Percentiles rank a stretch among this genome's conserved stretches.
These are phyloP conservation scores for Phytophthora chlamydospora DNA, from an alignment of 352 stramenopile genomes.

Conservation along the genomic window DNA sequence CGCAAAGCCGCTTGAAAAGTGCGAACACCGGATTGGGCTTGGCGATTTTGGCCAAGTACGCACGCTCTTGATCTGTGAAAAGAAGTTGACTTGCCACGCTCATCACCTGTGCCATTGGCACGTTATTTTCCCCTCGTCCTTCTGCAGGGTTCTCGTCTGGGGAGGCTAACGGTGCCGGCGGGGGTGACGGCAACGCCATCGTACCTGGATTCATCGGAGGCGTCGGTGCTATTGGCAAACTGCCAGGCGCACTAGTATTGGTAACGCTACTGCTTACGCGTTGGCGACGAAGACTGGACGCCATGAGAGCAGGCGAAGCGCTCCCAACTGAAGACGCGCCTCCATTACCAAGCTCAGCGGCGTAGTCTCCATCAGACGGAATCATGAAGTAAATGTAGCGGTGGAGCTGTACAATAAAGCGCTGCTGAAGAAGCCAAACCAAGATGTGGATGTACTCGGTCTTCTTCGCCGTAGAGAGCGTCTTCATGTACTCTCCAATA, in stretches of 20 bases:
- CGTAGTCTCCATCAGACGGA: slow-evolving; percentile 63
- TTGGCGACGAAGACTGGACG: slow-evolving; percentile 36
- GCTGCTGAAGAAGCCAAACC: slow-evolving; percentile 85
- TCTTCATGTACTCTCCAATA: slow-evolving; percentile 86
- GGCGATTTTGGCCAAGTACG: slow-evolving; percentile 82
- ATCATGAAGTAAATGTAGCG: slow-evolving; percentile 91
- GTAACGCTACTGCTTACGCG: slow-evolving; percentile 33
- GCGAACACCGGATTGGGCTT: slow-evolving; percentile 81
- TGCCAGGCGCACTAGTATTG: slow-evolving; percentile 32
- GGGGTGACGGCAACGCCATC: slow-evolving; percentile 29
- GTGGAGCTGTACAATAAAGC: slow-evolving; percentile 86
- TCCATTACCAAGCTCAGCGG: slow-evolving; percentile 28
- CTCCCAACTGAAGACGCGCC: slow-evolving; percentile 26
- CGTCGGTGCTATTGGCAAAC: slow-evolving; percentile 32
- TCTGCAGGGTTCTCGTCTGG: slow-evolving; percentile 16
- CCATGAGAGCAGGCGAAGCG: slow-evolving; percentile 39
- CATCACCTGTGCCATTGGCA: slow-evolving; percentile 38
- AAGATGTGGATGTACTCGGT: slow-evolving; percentile 90
- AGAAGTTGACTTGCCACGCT: slow-evolving; percentile 50
- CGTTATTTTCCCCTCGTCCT: slow-evolving; percentile 7
- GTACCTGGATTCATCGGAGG: slow-evolving; percentile 35
- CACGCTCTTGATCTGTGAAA: slow-evolving; percentile 69
- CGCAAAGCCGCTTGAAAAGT: slow-evolving; percentile 81
- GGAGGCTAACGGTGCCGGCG: slow-evolving; percentile 13
- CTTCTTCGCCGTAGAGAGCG: slow-evolving; percentile 64